Conservation (phyloP, 306 rosid species). For the Ammopiptanthus mongolicus region DNA sequence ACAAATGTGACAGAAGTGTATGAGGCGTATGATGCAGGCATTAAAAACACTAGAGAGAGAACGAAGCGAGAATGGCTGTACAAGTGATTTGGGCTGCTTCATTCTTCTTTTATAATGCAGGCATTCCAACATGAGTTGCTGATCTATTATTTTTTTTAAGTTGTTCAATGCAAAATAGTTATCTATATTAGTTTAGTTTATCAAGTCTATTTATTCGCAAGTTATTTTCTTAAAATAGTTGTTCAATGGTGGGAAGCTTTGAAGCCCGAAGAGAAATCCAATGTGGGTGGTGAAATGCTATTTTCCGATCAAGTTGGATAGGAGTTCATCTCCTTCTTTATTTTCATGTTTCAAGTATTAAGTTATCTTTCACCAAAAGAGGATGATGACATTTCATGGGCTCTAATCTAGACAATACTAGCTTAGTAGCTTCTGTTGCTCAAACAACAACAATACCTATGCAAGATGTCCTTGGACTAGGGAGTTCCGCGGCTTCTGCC, state of each 20-base stretch:
- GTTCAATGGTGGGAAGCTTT: conserved; percentile 96
- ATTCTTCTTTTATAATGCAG: too few species aligned
- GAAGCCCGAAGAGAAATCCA: conserved; percentile 65
- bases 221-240: too few species aligned
- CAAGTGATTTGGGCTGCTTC: too few species aligned
- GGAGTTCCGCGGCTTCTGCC: conserved; percentile 71
- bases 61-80: too few species aligned
- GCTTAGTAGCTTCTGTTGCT: conserved; percentile 86
- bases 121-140: too few species aligned
- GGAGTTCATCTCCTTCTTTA: neutral
- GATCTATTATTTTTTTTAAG: too few species aligned
- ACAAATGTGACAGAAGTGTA: conserved; percentile 11
- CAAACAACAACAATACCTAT: conserved; percentile 75
- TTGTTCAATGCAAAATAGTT: too few species aligned
- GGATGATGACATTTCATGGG: conserved; percentile 72
- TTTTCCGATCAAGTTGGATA: neutral
- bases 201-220: too few species aligned
- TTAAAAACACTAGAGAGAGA: too few species aligned
- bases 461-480: conserved; percentile 87
- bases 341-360: conserved; percentile 46
- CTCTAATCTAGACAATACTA: conserved; percentile 46
- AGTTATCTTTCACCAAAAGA: conserved; percentile 55
- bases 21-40: conserved; percentile 32
- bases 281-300: conserved; percentile 41
- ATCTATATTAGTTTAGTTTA: too few species aligned